Percentiles rank a stretch among this genome's conserved stretches.
Conservation (phyloP, 345 rosid genomes). For the Hibiscus syriacus region DNA sequence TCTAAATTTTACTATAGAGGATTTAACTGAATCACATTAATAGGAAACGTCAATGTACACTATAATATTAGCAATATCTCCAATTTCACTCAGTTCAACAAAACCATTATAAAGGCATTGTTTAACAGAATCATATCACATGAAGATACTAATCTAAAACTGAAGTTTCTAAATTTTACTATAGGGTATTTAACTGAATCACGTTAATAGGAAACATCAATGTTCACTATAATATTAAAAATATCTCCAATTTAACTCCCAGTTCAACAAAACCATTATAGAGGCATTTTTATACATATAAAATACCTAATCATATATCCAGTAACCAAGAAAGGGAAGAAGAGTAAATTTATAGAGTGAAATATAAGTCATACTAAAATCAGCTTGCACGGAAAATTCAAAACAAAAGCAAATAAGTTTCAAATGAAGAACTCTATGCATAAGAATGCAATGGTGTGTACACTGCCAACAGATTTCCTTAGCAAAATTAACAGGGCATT, state of each 20-base stretch:
- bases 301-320: not conserved
- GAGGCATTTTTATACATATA: not conserved
- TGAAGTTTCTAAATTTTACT: not conserved
- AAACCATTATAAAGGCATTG: not conserved
- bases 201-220: not conserved
- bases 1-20: not conserved
- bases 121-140: too few relatives aligned
- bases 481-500: not conserved
- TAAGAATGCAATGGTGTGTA: not conserved
- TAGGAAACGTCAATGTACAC: not conserved
- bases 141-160: too few relatives aligned
- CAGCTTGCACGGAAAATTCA: not conserved
- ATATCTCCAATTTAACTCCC: not conserved
- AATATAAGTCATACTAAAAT: constrained; percentile 1
- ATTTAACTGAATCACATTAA: not conserved
- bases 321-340: not conserved
- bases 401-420: not conserved
- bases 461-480: not conserved
- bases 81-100: constrained; percentile 1
- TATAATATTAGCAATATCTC: not conserved
- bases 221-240: not conserved
- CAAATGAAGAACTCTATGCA: not conserved
- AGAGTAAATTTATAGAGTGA: not conserved
- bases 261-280: not conserved
- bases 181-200: not conserved